Conservation (phyloP, 2,329 filamentous ascomycete species). For the Leptographium procerum region DNA sequence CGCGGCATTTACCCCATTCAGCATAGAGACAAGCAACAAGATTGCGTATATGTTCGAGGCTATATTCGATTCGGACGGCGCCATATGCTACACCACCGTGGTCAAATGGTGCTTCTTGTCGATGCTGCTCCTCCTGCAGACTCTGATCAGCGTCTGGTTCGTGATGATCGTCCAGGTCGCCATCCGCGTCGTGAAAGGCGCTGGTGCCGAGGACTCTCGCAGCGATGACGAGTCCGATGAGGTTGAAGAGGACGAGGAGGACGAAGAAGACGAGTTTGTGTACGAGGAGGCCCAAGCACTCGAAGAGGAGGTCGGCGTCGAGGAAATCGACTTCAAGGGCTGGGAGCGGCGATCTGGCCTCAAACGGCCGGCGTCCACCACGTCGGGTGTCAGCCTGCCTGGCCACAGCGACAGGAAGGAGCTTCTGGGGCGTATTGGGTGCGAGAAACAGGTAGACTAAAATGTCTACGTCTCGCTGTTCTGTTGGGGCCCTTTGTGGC, state of each 20-base stretch:
- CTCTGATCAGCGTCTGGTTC: conserved; percentile 77
- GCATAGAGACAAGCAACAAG: conserved; percentile 22
- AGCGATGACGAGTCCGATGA: conserved; percentile 76
- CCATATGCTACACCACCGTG: conserved; percentile 66
- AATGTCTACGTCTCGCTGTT: not conserved
- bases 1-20: not conserved
- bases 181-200: conserved; percentile 64
- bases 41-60: conserved; percentile 59
- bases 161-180: conserved; percentile 77
- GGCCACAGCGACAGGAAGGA: conserved; percentile 70
- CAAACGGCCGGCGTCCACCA: conserved; percentile 38
- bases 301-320: conserved; percentile 67
- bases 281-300: conserved; percentile 44
- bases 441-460: conserved; percentile 59
- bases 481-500: not conserved
- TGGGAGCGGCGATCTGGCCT: conserved; percentile 47
- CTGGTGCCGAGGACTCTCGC: conserved; percentile 70
- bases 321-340: conserved; percentile 54
- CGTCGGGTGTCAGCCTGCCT: conserved; percentile 53
- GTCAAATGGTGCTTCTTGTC: conserved; percentile 69
- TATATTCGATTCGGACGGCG: conserved; percentile 57
- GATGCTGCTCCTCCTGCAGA: conserved; percentile 66
- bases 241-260: conserved; percentile 41
- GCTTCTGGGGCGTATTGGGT: conserved; percentile 69
- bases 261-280: conserved; percentile 46